Evolutionary conservation across 2,329 filamentous ascomycete genomes (phyloP), one percentile per base, ranked within the genome.

Genomic region (Epichloe brachyelytri): DNA sequence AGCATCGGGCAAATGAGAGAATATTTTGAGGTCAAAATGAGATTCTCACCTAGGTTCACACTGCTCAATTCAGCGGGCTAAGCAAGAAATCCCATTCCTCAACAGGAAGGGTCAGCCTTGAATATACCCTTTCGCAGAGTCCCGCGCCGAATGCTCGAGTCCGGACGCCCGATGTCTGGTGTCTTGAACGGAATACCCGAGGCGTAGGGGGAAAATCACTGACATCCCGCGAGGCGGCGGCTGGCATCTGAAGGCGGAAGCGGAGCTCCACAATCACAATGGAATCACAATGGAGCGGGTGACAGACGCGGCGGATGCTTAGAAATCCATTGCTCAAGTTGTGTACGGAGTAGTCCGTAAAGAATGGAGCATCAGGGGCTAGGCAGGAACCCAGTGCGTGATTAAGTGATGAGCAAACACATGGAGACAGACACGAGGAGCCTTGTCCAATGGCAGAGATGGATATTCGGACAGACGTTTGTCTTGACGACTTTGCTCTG

Each of bases 191-290:
- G n/a, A 39, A 43, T 19, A 38, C n/a, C 19, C 22, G 43, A 22
- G 43, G 20, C 20, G 36, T 14, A 46, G 14, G 38, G 33, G 36
- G 34, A 22, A 43, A 47, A 30, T 15, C 14, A 40, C 37, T n/a
- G 40, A 26, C 22, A 26, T 26, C 6, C 6, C 22, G 22, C 22
- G 22, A 26, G 22, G 22, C 6, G 22, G 22, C 22, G 22, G 22
- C 22, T 26, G 6, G 17, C 43, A 19, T 50, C 33, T 43, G 20
- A 22, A 33, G 30, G 7, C 39, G 3, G 38, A 47, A 36, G 49
- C 51, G 46, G 52, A 54, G 46, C 52, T 49, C 52, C 52, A 46
- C 49, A 47, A 38, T 50, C 34, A 40, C 43, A 46, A 43, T 43
- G 52, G 49, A 47, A 38, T 50, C 34, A 40, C 43, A 46, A 43